phyloP scores from a whole-genome alignment of 2,329 filamentous ascomycete genomes.

The Nemania serpens region DNA sequence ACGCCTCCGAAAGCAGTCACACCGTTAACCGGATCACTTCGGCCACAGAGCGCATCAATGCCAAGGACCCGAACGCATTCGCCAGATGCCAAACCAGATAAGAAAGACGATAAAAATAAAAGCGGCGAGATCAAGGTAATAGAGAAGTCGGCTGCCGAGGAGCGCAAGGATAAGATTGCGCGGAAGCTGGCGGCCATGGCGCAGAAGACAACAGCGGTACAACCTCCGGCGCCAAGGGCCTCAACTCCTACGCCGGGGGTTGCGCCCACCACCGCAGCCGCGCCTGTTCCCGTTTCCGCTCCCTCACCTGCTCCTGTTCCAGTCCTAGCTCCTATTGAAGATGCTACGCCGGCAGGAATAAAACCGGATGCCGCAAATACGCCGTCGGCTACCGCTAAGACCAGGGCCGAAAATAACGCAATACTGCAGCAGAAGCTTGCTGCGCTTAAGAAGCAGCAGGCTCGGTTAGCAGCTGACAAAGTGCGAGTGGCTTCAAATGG shows the following conservation, averaged over 20 bases:
- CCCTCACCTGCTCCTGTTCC: slow-evolving; percentile 1
- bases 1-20: slow-evolving; percentile 1
- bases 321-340: slow-evolving; percentile 3
- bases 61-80: slow-evolving; percentile 14
- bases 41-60: slow-evolving; percentile 13
- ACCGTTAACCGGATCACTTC: slow-evolving; percentile 9
- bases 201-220: slow-evolving; percentile 36
- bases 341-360: slow-evolving; percentile 1
- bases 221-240: slow-evolving; percentile 27
- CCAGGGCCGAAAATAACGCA: slow-evolving; percentile 65
- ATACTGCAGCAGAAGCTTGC: slow-evolving; percentile 79
- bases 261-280: neutral
- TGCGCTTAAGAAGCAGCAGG: slow-evolving; percentile 63
- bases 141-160: slow-evolving; percentile 41
- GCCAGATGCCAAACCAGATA: slow-evolving; percentile 1
- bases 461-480: slow-evolving; percentile 37
- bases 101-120: slow-evolving; percentile 12
- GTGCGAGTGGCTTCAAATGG: slow-evolving; percentile 26
- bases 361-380: slow-evolving; percentile 15
- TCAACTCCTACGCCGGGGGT: neutral
- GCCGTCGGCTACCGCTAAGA: slow-evolving; percentile 54
- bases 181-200: slow-evolving; percentile 42
- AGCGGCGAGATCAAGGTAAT: slow-evolving; percentile 24
- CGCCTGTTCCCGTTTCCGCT: neutral
- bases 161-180: slow-evolving; percentile 44